Conservation (phyloP, 352 stramenopile genomes). For the Chrysophaeum taylorii region DNA sequence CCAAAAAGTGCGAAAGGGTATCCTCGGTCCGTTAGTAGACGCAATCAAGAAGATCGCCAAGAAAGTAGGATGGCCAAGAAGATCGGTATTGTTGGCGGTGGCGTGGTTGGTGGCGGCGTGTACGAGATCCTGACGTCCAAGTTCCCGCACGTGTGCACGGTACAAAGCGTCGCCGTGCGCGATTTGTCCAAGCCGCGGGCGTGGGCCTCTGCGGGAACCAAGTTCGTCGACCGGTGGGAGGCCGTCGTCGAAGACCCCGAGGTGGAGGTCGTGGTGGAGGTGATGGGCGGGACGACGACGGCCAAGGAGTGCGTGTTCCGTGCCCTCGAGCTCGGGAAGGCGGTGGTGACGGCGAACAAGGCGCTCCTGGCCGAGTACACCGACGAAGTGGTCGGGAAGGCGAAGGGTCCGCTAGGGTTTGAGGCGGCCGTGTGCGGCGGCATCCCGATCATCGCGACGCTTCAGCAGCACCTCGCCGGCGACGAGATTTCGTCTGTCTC, state of each 20-base stretch:
- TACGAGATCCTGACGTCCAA: background rate
- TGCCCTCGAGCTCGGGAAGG: slow-evolving; percentile 72
- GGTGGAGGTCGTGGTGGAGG: slow-evolving; percentile 85
- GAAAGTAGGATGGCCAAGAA: background rate
- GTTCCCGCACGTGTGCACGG: background rate
- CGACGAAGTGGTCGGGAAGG: slow-evolving; percentile 61
- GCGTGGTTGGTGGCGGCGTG: background rate
- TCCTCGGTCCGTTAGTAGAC: too few species aligned
- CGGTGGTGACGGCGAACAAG: slow-evolving; percentile 95
- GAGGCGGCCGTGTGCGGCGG: slow-evolving; percentile 88
- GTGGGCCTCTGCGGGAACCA: background rate
- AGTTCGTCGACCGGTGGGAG: background rate
- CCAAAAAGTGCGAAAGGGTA: too few species aligned
- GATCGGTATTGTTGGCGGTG: background rate
- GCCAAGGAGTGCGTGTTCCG: slow-evolving; percentile 82
- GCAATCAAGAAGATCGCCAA: too few species aligned
- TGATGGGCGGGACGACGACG: slow-evolving; percentile 81
- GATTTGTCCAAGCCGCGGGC: background rate
- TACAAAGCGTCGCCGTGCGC: background rate
- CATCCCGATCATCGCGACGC: slow-evolving; percentile 89
- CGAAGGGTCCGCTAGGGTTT: slow-evolving; percentile 68
- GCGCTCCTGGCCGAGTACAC: slow-evolving; percentile 83
- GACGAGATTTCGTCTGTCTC: slow-evolving; percentile 70
- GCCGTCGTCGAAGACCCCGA: slow-evolving; percentile 57
- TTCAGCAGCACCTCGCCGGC: slow-evolving; percentile 78